Base-by-base conservation (phyloP, 345 rosid genomes). In the Eucalyptus microcorys region DNA sequence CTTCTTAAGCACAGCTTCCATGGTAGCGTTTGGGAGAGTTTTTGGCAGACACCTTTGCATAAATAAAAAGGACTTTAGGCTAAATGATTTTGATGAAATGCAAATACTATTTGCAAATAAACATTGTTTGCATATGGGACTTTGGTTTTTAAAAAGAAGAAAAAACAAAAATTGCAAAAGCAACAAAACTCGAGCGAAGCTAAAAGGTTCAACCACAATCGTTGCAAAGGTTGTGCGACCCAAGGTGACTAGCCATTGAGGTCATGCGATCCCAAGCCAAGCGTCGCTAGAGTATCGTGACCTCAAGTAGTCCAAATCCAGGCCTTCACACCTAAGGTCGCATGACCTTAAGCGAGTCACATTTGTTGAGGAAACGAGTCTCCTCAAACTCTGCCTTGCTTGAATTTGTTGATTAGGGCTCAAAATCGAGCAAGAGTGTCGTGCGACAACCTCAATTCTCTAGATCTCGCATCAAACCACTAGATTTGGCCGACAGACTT, bases 271-370 rank as follows among this genome's bases (percentile, higher is more conserved):
- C 83, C 30, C 13, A 66, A 17, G 42, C 4, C 4, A 71, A 21
- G 24, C 5, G 0, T n/a, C 1, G 0, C 6, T 17, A 7, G 6
- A 71, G 43, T 5, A 10, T 6, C 15, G 1, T 6, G 27, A 37
- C 30, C 83, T 21, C 26, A 5, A 34, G 5, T 1, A 7, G 16
- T 34, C 34, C 17, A 61, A 30, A 61, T 61, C 0, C 30, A 8
- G 22, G 22, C 8, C 53, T 50, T 50, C 22, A 50, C 22, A 50
- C 53, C 0, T 16, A 3, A 32, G 42, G 22, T n/a, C 4, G 2
- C 10, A 34, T 5, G 40, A 32, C 22, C 79, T 32, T 37, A n/a
- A 66, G 34, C 22, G 0, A 32, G 40, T 15, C 79, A 66, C 24
- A 4, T 32, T 1, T 68, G 24, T 32, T 3, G 42, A 32, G 42